Evolutionary conservation across 2,329 filamentous ascomycete species (phyloP).

Genomic region (Xylariaceae sp.): DNA sequence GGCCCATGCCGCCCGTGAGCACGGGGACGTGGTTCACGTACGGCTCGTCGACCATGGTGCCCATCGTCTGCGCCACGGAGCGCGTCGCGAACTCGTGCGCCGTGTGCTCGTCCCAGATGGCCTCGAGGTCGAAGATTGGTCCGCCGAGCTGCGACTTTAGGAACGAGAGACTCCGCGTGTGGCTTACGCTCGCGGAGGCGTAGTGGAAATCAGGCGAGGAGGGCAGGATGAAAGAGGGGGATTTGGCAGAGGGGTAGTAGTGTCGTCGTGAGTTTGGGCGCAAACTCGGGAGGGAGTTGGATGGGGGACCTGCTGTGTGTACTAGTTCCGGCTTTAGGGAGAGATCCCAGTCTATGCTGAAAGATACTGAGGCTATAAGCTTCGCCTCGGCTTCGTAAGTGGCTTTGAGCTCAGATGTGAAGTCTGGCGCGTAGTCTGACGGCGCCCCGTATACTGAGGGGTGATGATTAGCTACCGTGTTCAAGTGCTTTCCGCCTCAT

Average conservation of each 20-base stretch:
- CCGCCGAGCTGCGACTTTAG: conserved; percentile 68
- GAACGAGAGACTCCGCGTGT: conserved; percentile 70
- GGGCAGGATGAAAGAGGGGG: conserved; percentile 42
- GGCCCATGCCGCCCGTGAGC: conserved; percentile 71
- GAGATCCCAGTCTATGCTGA: conserved; percentile 37
- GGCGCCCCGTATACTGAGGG: conserved; percentile 31
- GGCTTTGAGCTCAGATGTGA: conserved; percentile 19
- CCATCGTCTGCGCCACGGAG: conserved; percentile 75
- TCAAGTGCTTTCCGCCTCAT: neutral
- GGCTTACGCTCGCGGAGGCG: conserved; percentile 63
- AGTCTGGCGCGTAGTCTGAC: conserved; percentile 33
- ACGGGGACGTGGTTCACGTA: conserved; percentile 82
- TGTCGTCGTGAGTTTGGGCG: conserved; percentile 5
- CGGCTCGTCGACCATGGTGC: conserved; percentile 80
- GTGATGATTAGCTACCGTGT: neutral
- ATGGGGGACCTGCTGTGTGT: conserved; percentile 39
- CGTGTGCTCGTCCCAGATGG: conserved; percentile 81
- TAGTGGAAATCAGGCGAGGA: conserved; percentile 58
- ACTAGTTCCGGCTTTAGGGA: conserved; percentile 35
- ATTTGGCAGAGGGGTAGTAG: conserved; percentile 19
- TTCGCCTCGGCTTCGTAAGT: conserved; percentile 32
- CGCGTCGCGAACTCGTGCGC: conserved; percentile 73
- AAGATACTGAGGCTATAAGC: conserved; percentile 44
- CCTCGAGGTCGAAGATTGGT: conserved; percentile 75
- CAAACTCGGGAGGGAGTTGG: neutral